Base-by-base conservation (phyloP, 805 yeast genomes). In the Candida coquimbonensis region DNA sequence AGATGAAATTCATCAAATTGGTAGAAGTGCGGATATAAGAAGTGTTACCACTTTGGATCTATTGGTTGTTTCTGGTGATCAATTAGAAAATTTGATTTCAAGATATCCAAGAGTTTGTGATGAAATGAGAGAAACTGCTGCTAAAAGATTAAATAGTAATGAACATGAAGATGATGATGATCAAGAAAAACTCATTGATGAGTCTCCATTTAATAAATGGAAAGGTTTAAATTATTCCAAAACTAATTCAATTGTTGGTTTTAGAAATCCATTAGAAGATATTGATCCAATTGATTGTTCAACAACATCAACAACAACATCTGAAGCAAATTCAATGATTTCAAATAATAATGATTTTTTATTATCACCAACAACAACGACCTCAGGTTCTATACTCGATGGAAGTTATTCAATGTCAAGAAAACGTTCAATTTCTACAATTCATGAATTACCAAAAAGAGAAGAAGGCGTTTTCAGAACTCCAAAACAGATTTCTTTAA, bases 21-120 rank as follows among this genome's bases (percentile, higher is more conserved):
- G 64, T 8, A 63, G 90, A 52, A 74, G 81, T 38, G 90, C 89
- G 0, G 77, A 77, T 47, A 79, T 84, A 32, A 68, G 89, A 48
- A 71, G 88, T 0, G 74, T 81, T 12, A 67, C 80, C 5, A 69
- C 74, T 17, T 77, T 80, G 24, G 86, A 82, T 47, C 70, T 83
- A 38, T 64, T 84, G 42, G 78, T 80, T 13, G 73, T 83, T 12
- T 73, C 78, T 36, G 75, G 78, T n/a, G 72, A 72, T 29, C 72
- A 73, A 19, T 61, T 83, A 45, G 73, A 76, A 50, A 65, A 63
- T n/a, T 60, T 84, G 26, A 77, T 85, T 55, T 60, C 65, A 7
- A 67, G 77, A 49, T 82, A 78, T 56, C 87, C 89, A 1, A 62
- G 67, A 26, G 70, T 84, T 13, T 69, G 73, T 39, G 77, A 75